phyloP scores from a whole-genome alignment of 768 basidiomycete genomes.

The Hygrophorus pudorinus region DNA sequence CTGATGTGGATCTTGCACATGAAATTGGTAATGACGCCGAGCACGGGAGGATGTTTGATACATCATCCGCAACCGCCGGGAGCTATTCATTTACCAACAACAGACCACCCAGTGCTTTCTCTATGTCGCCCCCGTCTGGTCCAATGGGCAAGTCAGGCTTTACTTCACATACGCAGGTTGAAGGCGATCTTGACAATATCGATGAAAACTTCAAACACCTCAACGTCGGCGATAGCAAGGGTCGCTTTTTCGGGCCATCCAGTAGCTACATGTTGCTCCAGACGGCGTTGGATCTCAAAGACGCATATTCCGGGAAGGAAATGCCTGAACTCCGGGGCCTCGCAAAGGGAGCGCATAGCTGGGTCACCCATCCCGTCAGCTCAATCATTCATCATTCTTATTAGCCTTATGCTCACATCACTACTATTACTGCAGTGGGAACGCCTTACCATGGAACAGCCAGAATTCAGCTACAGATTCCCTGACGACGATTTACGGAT shows the following conservation, averaged over 20 bases:
- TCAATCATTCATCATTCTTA: neutral
- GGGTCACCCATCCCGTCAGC: conserved; percentile 1
- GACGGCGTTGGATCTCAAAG: conserved; percentile 47
- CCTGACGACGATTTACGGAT: conserved; percentile 46
- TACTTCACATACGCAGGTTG: conserved; percentile 4
- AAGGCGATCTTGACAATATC: conserved; percentile 17
- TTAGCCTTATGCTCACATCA: neutral
- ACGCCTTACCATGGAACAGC: conserved; percentile 13
- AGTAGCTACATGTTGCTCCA: conserved; percentile 44
- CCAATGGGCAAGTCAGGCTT: no score
- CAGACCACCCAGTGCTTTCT: no score
- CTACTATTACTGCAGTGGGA: conserved; percentile 20
- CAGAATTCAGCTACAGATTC: conserved; percentile 25
- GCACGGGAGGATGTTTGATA: no score
- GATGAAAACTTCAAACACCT: conserved; percentile 25
- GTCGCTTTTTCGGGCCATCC: conserved; percentile 41
- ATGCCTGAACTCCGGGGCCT: neutral
- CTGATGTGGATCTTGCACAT: neutral
- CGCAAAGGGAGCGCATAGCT: neutral
- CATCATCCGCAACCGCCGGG: no score
- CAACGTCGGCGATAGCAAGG: conserved; percentile 25
- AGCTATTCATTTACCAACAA: no score
- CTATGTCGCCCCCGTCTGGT: no score
- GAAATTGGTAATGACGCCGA: no score
- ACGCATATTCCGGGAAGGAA: conserved; percentile 35